Conservation (phyloP, 148 eudicot species). For the Silene latifolia region DNA sequence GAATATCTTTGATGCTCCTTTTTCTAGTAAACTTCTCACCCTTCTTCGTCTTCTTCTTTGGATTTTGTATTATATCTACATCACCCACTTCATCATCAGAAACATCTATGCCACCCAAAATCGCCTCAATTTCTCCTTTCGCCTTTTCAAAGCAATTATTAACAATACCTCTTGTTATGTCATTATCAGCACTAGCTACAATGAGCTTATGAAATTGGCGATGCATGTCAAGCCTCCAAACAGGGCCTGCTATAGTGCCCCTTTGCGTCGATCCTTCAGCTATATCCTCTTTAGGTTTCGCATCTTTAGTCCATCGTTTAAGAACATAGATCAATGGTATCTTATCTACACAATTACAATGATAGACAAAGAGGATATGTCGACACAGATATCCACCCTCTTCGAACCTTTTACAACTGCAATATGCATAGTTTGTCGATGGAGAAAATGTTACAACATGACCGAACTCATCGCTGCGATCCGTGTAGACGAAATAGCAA, state of each 20-base stretch:
- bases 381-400: not conserved
- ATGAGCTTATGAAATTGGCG: not conserved
- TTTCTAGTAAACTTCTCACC: not conserved
- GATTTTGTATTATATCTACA: not conserved
- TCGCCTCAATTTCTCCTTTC: not conserved
- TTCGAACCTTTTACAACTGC: not conserved
- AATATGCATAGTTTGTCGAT: not conserved
- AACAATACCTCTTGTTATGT: not conserved
- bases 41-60: not conserved
- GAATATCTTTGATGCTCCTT: not conserved
- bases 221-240: not conserved
- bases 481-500: not conserved
- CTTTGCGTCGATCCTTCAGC: not conserved
- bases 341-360: not conserved
- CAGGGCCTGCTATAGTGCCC: not conserved
- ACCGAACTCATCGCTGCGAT: not conserved
- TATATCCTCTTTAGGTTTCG: not conserved
- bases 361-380: not conserved
- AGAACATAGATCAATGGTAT: not conserved
- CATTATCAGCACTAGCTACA: not conserved
- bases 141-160: not conserved
- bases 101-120: not conserved
- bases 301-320: not conserved
- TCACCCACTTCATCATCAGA: not conserved
- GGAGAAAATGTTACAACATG: not conserved